Base-by-base conservation (phyloP, 768 basidiomycete species). In the Mycena alexandri region DNA sequence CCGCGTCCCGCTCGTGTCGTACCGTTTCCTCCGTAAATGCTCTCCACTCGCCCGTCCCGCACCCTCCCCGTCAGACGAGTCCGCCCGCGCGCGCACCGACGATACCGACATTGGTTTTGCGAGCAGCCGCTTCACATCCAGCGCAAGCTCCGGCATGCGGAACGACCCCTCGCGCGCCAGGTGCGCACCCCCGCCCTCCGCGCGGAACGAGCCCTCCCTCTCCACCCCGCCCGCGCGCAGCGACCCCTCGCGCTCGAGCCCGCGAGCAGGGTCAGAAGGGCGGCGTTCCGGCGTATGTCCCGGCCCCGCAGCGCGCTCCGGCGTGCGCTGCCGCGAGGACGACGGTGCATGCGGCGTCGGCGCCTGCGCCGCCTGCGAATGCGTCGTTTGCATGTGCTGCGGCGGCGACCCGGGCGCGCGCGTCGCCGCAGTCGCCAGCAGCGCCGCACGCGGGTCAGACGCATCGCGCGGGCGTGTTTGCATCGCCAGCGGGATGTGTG, bases 401-500 rank as follows among this genome's bases (percentile, higher is more conserved):
- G 65, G 69, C 21, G 61, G 69, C 7, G 65, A 70, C 34, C 66
- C 70, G 1, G 63, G 65, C 5, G 66, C 63, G 12, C 66, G 70
- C 14, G 63, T 29, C 24, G 70, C 70, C 9, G 70, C 70, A 0
- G 58, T 29, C 1, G 59, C 63, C 6, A 71, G 65, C 10, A 71
- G 53, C 41, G 52, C 62, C 13, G 63, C 43, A 6, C 44, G 66
- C 19, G 69, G 62, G 51, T 67, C 69, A 24, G 69, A 71, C 43
- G 43, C 29, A 12, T 70, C 52, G 10, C 69, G 50, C 24, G 65
- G 52, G 16, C 69, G 56, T 11, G 61, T 48, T 58, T 67, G 69
- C 65, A 71, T 71, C 10, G 69, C 69, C 16, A 71, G 58, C 9
- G 69, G 69, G 33, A 71, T 71, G 53, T 71, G 69, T 11, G 69